Conservation (phyloP, 495 filamentous ascomycete genomes). For the Talaromyces adpressus region DNA sequence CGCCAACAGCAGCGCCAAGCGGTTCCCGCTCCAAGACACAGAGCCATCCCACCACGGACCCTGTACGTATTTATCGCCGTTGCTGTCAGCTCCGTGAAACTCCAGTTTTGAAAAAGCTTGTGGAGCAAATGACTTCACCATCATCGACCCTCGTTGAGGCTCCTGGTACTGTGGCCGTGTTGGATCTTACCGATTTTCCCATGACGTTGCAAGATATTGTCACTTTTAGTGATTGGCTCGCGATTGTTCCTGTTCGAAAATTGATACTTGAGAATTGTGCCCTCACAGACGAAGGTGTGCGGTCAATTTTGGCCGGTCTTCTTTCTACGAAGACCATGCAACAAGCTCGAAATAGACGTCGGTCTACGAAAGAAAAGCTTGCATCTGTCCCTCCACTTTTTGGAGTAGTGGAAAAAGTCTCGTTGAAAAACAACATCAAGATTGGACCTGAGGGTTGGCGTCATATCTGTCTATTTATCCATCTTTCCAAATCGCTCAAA, state of each 20-base stretch:
- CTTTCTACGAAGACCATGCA: constrained; percentile 68
- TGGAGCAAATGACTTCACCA: constrained; percentile 72
- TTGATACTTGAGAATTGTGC: constrained; percentile 80
- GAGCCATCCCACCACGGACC: constrained; percentile 77
- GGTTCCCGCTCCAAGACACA: constrained; percentile 43
- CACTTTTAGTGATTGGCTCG: constrained; percentile 87
- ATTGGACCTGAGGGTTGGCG: constrained; percentile 85
- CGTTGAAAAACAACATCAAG: constrained; percentile 82
- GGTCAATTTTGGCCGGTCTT: constrained; percentile 79
- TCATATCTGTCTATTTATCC: constrained; percentile 81
- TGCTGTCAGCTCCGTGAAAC: constrained; percentile 93
- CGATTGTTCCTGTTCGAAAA: constrained; percentile 83
- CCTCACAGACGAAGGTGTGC: constrained; percentile 75
- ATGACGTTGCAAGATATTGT: constrained; percentile 76
- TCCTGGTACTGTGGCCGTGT: constrained; percentile 65
- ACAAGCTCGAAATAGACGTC: constrained; percentile 38
- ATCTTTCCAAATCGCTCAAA: constrained; percentile 81
- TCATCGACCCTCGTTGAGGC: constrained; percentile 49
- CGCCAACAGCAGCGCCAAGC: constrained; percentile 15
- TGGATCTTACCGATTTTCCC: constrained; percentile 79
- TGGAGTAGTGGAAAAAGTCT: constrained; percentile 79
- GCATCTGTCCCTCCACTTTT: constrained; percentile 20
- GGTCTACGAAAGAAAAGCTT: constrained; percentile 20
- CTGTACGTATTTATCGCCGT: constrained; percentile 84
- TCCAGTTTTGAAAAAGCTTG: constrained; percentile 79